These are phyloP conservation scores for Fusarium bactridioides DNA, from an alignment of 2,329 filamentous ascomycete species.

Conservation along the genomic window DNA sequence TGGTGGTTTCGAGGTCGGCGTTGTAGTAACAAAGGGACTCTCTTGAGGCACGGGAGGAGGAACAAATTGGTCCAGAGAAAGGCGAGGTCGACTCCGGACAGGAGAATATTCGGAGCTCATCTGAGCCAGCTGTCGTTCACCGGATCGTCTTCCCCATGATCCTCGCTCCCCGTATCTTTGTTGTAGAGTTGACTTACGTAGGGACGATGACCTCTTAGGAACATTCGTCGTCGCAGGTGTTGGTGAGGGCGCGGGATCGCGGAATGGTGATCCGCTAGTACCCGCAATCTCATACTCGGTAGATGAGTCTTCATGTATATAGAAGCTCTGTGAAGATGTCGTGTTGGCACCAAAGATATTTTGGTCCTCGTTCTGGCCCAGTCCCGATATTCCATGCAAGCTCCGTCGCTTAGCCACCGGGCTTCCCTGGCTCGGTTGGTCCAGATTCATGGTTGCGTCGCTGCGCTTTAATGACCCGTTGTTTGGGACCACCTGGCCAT, in stretches of 20 bases:
- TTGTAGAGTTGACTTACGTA: conserved; percentile 87
- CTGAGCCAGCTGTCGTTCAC: conserved; percentile 62
- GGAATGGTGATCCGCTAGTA: conserved; percentile 41
- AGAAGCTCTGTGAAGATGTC: conserved; percentile 55
- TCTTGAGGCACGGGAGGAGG: conserved; percentile 69
- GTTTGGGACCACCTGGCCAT: conserved; percentile 44
- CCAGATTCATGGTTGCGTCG: conserved; percentile 88
- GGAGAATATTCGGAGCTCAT: conserved; percentile 63
- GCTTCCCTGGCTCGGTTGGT: conserved; percentile 79
- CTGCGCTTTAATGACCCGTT: conserved; percentile 91
- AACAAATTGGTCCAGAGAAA: conserved; percentile 81
- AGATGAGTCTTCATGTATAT: conserved; percentile 58
- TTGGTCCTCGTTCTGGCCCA: conserved; percentile 65
- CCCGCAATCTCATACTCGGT: conserved; percentile 63
- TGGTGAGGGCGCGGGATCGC: conserved; percentile 55
- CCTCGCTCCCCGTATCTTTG: conserved; percentile 78
- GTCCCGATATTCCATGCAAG: conserved; percentile 75
- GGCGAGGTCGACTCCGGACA: conserved; percentile 71
- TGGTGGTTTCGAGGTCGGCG: conserved; percentile 62
- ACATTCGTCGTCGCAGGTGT: conserved; percentile 60
- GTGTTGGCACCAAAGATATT: conserved; percentile 76
- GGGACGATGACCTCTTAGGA: conserved; percentile 75
- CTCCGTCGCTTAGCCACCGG: conserved; percentile 92
- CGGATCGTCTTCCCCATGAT: conserved; percentile 68
- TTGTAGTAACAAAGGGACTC: conserved; percentile 66